Evolutionary conservation across 2,329 filamentous ascomycete species (phyloP).

Genomic region (Diaporthe amygdali): DNA sequence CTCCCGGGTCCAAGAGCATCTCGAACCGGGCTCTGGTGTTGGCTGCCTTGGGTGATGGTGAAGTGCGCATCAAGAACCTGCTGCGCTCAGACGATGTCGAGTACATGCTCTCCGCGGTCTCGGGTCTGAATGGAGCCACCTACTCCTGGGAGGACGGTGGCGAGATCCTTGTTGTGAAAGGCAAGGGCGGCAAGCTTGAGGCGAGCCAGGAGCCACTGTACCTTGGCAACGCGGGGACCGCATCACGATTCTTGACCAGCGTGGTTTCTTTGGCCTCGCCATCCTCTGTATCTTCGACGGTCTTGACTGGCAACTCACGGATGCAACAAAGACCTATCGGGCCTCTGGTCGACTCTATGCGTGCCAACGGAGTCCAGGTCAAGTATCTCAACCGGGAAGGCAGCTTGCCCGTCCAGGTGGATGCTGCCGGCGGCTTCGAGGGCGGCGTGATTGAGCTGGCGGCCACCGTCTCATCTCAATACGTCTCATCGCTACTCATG

Average conservation of each 20-base stretch:
- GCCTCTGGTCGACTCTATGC: conserved; percentile 87
- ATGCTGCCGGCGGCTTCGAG: conserved; percentile 80
- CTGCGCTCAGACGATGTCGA: conserved; percentile 97
- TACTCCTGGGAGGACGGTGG: conserved; percentile 96
- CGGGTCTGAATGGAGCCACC: conserved; percentile 80
- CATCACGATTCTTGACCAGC: conserved; percentile 92
- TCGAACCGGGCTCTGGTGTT: conserved; percentile 96
- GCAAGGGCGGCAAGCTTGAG: conserved; percentile 84
- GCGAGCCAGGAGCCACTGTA: conserved; percentile 82
- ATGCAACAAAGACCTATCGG: conserved; percentile 98
- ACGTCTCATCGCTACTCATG: conserved; percentile 96
- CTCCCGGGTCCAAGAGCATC: conserved; percentile 96
- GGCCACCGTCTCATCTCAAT: conserved; percentile 97
- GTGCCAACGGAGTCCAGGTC: conserved; percentile 84
- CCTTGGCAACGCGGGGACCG: conserved; percentile 94
- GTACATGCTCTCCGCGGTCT: conserved; percentile 94
- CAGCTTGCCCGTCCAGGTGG: conserved; percentile 83
- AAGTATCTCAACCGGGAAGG: conserved; percentile 84
- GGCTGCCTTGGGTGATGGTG: conserved; percentile 85
- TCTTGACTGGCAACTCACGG: conserved; percentile 90
- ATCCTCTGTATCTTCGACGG: conserved; percentile 67
- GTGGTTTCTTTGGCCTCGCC: conserved; percentile 84
- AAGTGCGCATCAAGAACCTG: conserved; percentile 88
- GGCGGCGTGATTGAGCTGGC: conserved; percentile 91
- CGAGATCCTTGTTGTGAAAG: conserved; percentile 86